Base-by-base conservation (phyloP, 1,139 yeast genomes). In the Zygosaccharomyces sapae region DNA sequence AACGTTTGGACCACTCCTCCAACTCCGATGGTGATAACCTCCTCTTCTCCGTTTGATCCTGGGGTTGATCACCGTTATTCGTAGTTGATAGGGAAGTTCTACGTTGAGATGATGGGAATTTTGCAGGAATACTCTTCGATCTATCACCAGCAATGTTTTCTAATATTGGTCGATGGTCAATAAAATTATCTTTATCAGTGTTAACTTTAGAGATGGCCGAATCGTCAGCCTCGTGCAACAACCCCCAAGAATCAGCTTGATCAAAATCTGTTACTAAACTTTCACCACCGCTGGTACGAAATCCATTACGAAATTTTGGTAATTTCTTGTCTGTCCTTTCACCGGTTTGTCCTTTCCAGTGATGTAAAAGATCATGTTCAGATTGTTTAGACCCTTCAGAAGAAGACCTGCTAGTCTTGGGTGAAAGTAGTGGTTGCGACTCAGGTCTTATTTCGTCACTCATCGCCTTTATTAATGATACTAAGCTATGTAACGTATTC, bases 91-190 rank as follows among this genome's bases (percentile, higher is more conserved):
- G 41, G 13, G 51, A 43, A 12, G 51, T 42, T 33, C 48, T 48
- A 43, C 44, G 48, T 13, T 33, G 41, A 30, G 22, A 29, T 25
- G 38, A 20, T 22, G 30, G 38, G 22, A 35, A 39, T 22, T 33
- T 44, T 10, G 41, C 34, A 9, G 49, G 36, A 5, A 30, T 33
- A 36, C 53, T 50, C 37, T 47, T 52, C 5, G 55, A 44, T 41
- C 52, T 49, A 24, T 53, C 45, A 20, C 49, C 46, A 8, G 50
- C 52, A 33, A 53, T 36, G 25, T 49, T 47, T 9, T 45, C 45
- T 43, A 57, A 46, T 1, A 63, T 52, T 3, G 64, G 67, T 49
- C 69, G 58, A 48, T 65, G 69, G 44, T 65, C 69, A 19, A 65
- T 59, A 34, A 58, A 64, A 9, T 57, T 49, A 18, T 55, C 57